phyloP scores from a whole-genome alignment of 805 yeast species.

The Sugiyamaella qingdaonensis region DNA sequence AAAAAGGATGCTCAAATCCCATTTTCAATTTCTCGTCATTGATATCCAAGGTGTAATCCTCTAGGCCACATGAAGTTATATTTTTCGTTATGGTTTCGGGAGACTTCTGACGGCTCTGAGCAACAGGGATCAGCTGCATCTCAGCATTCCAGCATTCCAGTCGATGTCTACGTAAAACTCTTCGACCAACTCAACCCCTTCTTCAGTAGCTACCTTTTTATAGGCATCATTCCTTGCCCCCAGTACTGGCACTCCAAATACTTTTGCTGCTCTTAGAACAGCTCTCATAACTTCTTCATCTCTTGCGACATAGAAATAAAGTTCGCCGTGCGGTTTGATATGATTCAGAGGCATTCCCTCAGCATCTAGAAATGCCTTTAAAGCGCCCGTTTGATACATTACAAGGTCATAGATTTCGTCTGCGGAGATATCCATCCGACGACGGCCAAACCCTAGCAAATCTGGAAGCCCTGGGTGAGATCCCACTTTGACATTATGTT shows the following conservation, averaged over 20 bases:
- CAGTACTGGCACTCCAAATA: conserved; percentile 5
- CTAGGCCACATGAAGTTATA: neutral
- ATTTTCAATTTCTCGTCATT: neutral
- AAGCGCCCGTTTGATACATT: conserved; percentile 4
- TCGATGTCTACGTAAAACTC: conserved; percentile 5
- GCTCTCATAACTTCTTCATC: conserved; percentile 5
- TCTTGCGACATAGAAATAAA: conserved; percentile 5
- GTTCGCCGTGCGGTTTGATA: conserved; percentile 5
- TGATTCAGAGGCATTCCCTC: conserved; percentile 5
- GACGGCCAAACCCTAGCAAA: conserved; percentile 3
- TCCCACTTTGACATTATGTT: conserved; percentile 3
- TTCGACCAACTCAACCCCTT: conserved; percentile 4
- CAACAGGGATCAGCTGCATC: conserved; percentile 1
- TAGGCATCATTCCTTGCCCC: conserved; percentile 4
- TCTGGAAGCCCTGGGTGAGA: conserved; percentile 6
- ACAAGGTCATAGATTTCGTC: conserved; percentile 4
- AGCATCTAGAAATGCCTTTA: conserved; percentile 4
- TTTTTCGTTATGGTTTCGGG: neutral
- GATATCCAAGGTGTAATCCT: neutral
- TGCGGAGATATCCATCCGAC: conserved; percentile 6
- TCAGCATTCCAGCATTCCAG: conserved; percentile 5
- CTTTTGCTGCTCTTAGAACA: conserved; percentile 2
- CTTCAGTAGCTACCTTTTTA: conserved; percentile 3
- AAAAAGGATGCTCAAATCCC: conserved; percentile 1
- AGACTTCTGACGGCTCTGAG: conserved; percentile 1